Base-by-base conservation (phyloP, 306 rosid species). In the Myrica gale region DNA sequence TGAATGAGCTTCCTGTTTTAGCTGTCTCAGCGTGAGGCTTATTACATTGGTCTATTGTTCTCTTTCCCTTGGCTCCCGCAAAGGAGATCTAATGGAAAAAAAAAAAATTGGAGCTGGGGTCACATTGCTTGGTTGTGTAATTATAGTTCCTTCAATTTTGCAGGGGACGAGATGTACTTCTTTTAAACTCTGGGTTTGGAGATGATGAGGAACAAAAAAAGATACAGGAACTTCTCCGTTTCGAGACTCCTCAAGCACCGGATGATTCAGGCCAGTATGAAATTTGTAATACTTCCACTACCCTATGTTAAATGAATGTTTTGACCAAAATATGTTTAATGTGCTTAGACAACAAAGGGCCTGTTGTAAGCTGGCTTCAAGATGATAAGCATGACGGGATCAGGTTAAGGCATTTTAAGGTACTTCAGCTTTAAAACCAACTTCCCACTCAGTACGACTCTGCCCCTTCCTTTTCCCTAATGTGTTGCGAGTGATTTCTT, bases 381-480 rank as follows among this genome's bases (percentile, higher is more conserved):
- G 97, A 92, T 76, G 91, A 89, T 74, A 80, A 88, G 72, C 87
- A 76, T 15, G 88, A 15, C 45, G 97, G 97, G 70, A 81, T 90
- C 74, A 84, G 90, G 83, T 78, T 95, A 84, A 89, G 84, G 73
- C 97, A 92, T 88, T 85, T 87, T 68, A 95, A 92, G 97, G 98
- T 95, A 87, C 69, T 71, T 79, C 46, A 52, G 57, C 62, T 87
- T 79, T 71, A 80, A 62, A 65, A 41, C 32, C 23, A 65, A 65
- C 48, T 65, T 15, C 15, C 48, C 1, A 9, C 46, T 42, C 20
- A 8, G 23, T 39, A 65, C 48, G 11, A 8, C 56, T 47, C 43
- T 55, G 58, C 61, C 47, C 69, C 52, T 65, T 72, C 60, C 76
- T 43, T 71, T 74, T 68, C 72, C 67, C 20, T 42, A 47, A 62